Base-by-base conservation (phyloP, 768 basidiomycete genomes). In the Lactarius psammicola region DNA sequence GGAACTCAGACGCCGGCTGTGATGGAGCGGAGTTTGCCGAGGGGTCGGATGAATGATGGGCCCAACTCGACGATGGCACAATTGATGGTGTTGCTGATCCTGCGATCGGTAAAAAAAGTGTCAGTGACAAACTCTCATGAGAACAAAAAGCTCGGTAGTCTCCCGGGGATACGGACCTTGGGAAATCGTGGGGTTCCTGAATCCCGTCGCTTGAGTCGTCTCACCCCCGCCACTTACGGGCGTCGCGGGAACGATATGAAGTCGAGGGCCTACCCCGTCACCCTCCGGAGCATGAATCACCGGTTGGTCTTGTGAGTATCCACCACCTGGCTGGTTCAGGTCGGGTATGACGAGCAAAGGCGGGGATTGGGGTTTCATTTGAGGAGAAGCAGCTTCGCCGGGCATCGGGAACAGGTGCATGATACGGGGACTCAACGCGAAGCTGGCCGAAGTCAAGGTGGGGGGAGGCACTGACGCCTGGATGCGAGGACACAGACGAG, bases 161-260 rank as follows among this genome's bases (percentile, higher is more conserved):
- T 8, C 40, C 61, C 60, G 38, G 44, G 34, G 13, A 40, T 13
- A 81, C 83, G 74, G 66, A 85, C 85, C 82, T 78, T 84, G 83
- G 69, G 80, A 78, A 58, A 87, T 77, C 74, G 69, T 83, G 74
- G 68, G 83, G 74, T 80, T 78, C 40, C 79, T 77, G 79, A 87
- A 88, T 46, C 83, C 80, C 42, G 78, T 81, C 44, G 78, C 73
- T 65, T 81, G 79, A 11, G 77, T 76, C 42, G 77, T 77, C 31
- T 78, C n/a, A n/a, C n/a, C 80, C 40, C 78, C 85, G 26, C 84
- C 87, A 66, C 83, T 84, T 62, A 94, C 81, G 9, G 92, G 92
- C 3, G 92, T 94, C 26, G 91, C 89, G 49, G 92, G 92, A 8
- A 92, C 90, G 67, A 94, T 87, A 72, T 91, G 85, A 66, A 94